Evolutionary conservation across 805 yeast genomes (phyloP), one percentile per base, ranked within the genome.

Genomic region (Candida nemodendra): DNA sequence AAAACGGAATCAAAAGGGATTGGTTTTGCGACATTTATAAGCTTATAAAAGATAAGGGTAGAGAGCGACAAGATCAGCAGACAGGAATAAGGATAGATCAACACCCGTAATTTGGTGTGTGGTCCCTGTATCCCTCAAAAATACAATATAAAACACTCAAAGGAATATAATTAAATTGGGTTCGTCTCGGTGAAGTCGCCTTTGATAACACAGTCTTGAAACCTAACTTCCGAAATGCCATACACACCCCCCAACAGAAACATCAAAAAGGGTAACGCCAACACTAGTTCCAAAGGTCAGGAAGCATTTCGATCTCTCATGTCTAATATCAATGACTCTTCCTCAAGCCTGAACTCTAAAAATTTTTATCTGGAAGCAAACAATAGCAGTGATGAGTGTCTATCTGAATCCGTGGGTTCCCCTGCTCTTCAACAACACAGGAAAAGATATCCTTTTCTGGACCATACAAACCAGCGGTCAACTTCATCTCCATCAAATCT

Each of bases 221-320:
- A n/a, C n/a, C n/a, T n/a, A n/a, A n/a, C n/a, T n/a, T n/a, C n/a
- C n/a, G 27, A 27, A 17, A 55, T 55, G 60, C 60, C 60, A 1
- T 55, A 55, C 43, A 51, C 51, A n/a, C 56, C 60, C 7, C 60
- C 60, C 8, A 39, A 37, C 17, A 43, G 58, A 27, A 34, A 30
- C 17, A 23, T 18, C 11, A 25, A 34, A 8, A 32, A 25, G 19
- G 40, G 33, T 18, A 18, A 33, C 17, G 11, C 14, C 12, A 21
- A 9, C 17, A 13, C 24, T 15, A 30, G 23, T 16, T 28, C 30
- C 11, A 12, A 29, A 5, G 38, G 37, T 9, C 46, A 42, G 12
- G 45, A 36, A 15, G 51, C 51, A 7, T 46, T 48, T 26, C 32
- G 30, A 17, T 34, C 44, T 1, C 24, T 46, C 18, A 38, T 45